Percentiles rank a stretch among this genome's conserved stretches.
Evolutionary conservation across 2,329 filamentous ascomycete genomes (phyloP).

Genomic region (Colletotrichum sojae): DNA sequence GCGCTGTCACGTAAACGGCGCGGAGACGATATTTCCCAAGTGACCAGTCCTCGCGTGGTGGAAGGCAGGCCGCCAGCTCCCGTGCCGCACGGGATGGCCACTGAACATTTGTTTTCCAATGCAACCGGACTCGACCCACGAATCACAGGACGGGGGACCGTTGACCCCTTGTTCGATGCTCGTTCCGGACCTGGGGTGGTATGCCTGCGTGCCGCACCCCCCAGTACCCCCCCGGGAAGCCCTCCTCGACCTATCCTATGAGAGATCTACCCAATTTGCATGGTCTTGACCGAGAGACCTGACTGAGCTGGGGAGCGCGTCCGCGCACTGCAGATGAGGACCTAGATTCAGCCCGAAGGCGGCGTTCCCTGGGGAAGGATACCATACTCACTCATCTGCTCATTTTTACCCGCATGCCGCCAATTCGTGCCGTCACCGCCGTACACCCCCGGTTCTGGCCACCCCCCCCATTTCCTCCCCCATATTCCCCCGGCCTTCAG

Average conservation of each 20-base stretch:
- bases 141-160: constrained; percentile 16
- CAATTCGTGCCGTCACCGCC: constrained; percentile 37
- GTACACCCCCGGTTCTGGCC: constrained; percentile 39
- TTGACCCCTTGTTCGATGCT: constrained; percentile 10
- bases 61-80: background rate
- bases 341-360: constrained; percentile 5
- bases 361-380: constrained; percentile 10
- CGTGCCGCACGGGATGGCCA: constrained; percentile 1
- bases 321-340: constrained; percentile 18
- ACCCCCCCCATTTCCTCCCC: constrained; percentile 30
- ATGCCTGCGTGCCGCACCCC: constrained; percentile 28
- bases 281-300: constrained; percentile 22
- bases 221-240: background rate
- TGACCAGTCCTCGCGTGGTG: constrained; percentile 8
- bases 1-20: constrained; percentile 15
- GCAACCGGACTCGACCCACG: constrained; percentile 13
- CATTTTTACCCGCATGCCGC: constrained; percentile 43
- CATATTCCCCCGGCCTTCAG: constrained; percentile 24
- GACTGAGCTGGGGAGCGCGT: constrained; percentile 16
- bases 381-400: constrained; percentile 40
- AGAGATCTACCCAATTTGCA: constrained; percentile 15
- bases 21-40: constrained; percentile 23
- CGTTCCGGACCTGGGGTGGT: constrained; percentile 23
- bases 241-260: constrained; percentile 22
- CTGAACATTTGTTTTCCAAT: constrained; percentile 1